phyloP scores from a whole-genome alignment of 2,329 filamentous ascomycete genomes.

The Colletotrichum cordylinicola region DNA sequence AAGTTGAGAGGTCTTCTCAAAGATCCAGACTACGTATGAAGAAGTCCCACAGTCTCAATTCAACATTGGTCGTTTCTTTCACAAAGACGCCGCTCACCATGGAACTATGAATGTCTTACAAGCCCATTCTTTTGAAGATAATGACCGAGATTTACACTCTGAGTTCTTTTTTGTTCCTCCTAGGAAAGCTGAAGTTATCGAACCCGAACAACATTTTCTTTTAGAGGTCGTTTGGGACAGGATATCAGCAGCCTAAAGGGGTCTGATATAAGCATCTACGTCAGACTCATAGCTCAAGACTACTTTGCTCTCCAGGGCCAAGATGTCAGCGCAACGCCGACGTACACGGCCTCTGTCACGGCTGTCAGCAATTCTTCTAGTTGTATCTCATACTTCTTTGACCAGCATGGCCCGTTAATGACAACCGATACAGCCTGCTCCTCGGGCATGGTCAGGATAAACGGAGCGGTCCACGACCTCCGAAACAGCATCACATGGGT shows the following conservation, averaged over 20 bases:
- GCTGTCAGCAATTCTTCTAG: constrained; percentile 40
- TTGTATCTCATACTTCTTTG: constrained; percentile 43
- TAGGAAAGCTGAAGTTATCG: constrained; percentile 32
- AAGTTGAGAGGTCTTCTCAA: too few species aligned
- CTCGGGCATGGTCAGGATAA: constrained; percentile 43
- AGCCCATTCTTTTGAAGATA: neutral
- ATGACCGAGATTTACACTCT: constrained; percentile 25
- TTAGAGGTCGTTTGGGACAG: constrained; percentile 31
- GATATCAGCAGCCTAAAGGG: neutral
- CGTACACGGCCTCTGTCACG: constrained; percentile 34
- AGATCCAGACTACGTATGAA: too few species aligned
- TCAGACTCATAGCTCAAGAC: constrained; percentile 27
- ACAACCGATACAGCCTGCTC: constrained; percentile 53
- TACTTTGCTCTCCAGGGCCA: constrained; percentile 28
- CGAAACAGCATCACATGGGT: constrained; percentile 31
- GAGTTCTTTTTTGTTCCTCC: constrained; percentile 30
- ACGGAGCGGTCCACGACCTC: constrained; percentile 42
- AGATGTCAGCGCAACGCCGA: constrained; percentile 26
- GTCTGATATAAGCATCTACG: constrained; percentile 17
- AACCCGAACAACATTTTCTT: constrained; percentile 36
- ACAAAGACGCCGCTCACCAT: neutral
- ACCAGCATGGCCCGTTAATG: constrained; percentile 42
- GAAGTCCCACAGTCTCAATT: neutral
- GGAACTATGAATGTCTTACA: neutral
- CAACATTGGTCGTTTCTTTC: neutral